Base-by-base conservation (phyloP, 345 rosid species). In the Citropsis articulata region DNA sequence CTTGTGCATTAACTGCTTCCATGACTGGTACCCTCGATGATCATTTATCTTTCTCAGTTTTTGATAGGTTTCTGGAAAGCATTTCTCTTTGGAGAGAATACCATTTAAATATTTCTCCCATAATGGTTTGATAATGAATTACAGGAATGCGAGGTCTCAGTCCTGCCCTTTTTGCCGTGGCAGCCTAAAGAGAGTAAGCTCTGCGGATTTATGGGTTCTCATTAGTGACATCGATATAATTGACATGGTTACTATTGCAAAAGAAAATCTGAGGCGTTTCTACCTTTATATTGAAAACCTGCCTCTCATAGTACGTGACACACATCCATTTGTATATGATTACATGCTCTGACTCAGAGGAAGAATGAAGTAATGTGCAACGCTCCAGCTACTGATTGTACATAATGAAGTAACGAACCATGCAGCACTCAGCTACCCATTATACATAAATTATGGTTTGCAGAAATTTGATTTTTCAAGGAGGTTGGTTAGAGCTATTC, bases 91-190 rank as follows among this genome's bases (percentile, higher is more conserved):
- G 21, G 25, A 55, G 24, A 53, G 14, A 56, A 61, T 55, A 6
- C 31, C 66, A 33, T 5, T 1, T 21, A 68, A 68, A 21, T 13
- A 70, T 40, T 69, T 30, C 10, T 60, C 0, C 24, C 4, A 13
- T 31, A 45, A 35, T 62, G 25, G 8, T 73, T 62, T 33, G 69
- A 68, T 72, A 38, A 27, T 36, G 71, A 77, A 79, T 78, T 56
- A 73, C 89, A 92, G 96, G 97, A 87, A 84, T 30, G 59, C 56
- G 33, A 87, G 91, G 36, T 90, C 97, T 33, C 84, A 89, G 78
- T 90, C 94, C 78, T 92, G 91, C 75, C 93, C 97, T 8, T 92
- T 88, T 77, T 88, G 94, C 75, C 93, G 94, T 0, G 87, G 92
- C 74, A 82, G 91, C 86, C 84, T 90, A 25, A 81, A 82, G 75